Base-by-base conservation (phyloP, 129 eudicot species). In the Chrysanthemum lavandulifolium region DNA sequence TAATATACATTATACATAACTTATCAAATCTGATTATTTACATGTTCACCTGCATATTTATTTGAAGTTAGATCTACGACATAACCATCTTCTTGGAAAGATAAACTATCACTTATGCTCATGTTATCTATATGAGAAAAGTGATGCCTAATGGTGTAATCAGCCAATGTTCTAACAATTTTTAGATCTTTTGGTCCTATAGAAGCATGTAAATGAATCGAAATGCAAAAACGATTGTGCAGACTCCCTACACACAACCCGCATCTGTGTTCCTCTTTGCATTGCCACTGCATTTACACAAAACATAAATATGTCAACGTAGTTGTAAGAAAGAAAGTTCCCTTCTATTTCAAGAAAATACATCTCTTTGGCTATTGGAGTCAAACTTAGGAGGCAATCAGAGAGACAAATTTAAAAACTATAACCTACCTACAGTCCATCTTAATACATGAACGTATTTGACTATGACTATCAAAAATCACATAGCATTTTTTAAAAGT, bases 191-290 rank as follows among this genome's bases (percentile, higher is more conserved):
- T 95, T 71, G 84, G 84, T 72, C 89, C 99, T 79, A 97, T 81
- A 56, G 93, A 84, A 6, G 97, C 97, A 67, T 94, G 99, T 76
- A 94, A 74, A 94, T 19, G 99, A 90, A 43, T 97, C 99, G 76
- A 94, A 94, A 14, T 97, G 97, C 45, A 94, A 53, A 88, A 94
- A 94, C 56, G 99, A 94, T 66, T 74, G 97, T 62, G n/a, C n/a
- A n/a, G n/a, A n/a, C n/a, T n/a, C n/a, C n/a, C n/a, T n/a, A n/a
- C n/a, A n/a, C n/a, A n/a, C n/a, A n/a, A n/a, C n/a, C n/a, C n/a
- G n/a, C n/a, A n/a, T n/a, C n/a, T n/a, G n/a, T n/a, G 99, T 80
- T 94, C 99, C 13, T 94, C 99, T 89, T 94, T 71, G 99, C 86
- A 81, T 94, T 94, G 27, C 99, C 99, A 74, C 99, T 94, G 97